Percentiles rank a stretch among this genome's conserved stretches.
These are phyloP conservation scores for Amphibolis antarctica DNA, from an alignment of 106 monocot genomes.

Conservation along the genomic window DNA sequence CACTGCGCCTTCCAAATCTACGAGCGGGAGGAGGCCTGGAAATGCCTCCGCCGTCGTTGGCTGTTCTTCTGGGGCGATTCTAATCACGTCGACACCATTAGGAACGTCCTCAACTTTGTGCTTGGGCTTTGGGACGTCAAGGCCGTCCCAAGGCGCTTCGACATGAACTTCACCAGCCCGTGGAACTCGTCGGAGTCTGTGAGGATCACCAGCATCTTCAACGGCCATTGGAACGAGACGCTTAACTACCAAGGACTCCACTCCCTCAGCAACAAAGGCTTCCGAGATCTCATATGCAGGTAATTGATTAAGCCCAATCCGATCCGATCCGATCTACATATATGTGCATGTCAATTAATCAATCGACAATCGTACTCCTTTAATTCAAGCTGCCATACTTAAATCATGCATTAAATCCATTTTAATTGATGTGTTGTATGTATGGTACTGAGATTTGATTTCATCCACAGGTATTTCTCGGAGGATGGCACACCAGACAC, in stretches of 20 bases:
- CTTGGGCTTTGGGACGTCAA: slow-evolving; percentile 25
- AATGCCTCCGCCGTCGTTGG: slow-evolving; percentile 49
- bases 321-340: no score
- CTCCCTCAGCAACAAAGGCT: slow-evolving; percentile 35
- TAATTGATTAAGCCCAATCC: neutral
- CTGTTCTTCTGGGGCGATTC: slow-evolving; percentile 97
- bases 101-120: slow-evolving; percentile 64
- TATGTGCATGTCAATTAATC: no score
- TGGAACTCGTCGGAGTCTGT: slow-evolving; percentile 26
- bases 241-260: slow-evolving; percentile 54
- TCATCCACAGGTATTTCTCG: slow-evolving; percentile 30
- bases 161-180: slow-evolving; percentile 38
- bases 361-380: no score
- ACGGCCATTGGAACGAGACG: slow-evolving; percentile 71
- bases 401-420: no score
- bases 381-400: no score
- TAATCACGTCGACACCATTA: slow-evolving; percentile 74
- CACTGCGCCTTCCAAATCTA: slow-evolving; percentile 65
- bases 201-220: slow-evolving; percentile 76
- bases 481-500: slow-evolving; percentile 38
- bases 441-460: neutral
- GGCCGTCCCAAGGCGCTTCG: slow-evolving; percentile 44
- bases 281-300: neutral
- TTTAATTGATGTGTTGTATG: no score
- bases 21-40: slow-evolving; percentile 37